Evolutionary conservation across 345 rosid genomes (phyloP).

Genomic region (Euphorbia pulcherrima): DNA sequence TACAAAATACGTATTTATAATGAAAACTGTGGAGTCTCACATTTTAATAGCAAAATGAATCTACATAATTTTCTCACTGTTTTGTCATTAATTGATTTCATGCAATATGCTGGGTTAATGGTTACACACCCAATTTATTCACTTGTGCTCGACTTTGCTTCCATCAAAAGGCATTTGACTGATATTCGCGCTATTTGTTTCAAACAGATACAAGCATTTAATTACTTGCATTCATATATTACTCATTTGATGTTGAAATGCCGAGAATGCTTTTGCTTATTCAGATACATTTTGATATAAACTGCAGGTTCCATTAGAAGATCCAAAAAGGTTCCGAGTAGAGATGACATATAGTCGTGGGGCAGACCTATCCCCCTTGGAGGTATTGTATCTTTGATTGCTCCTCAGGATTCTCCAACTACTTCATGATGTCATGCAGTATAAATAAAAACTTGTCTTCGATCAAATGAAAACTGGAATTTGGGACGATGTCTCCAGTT

Average conservation of each 20-base stretch:
- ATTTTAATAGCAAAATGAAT: neutral
- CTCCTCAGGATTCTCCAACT: neutral
- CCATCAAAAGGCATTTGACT: neutral
- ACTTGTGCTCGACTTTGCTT: neutral
- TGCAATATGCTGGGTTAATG: neutral
- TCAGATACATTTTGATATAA: constrained; percentile 5
- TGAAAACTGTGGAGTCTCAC: neutral
- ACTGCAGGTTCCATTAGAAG: constrained; percentile 72
- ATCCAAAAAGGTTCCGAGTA: constrained; percentile 77
- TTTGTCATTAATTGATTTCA: neutral
- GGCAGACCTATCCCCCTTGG: constrained; percentile 90
- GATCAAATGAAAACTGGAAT: neutral
- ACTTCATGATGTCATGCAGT: neutral
- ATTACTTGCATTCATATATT: neutral
- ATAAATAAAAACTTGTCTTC: neutral
- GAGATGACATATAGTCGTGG: constrained; percentile 96
- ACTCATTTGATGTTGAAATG: neutral
- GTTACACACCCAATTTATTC: neutral
- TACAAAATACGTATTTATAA: no score
- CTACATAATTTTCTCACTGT: neutral
- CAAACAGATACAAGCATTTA: neutral
- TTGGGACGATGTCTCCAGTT: neutral
- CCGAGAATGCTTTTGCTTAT: neutral
- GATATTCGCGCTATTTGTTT: neutral
- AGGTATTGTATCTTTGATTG: constrained; percentile 43